A percentile compares a stretch with the other conserved stretches of the same genome.
These are phyloP conservation scores for Penicillium herquei DNA, from an alignment of 495 filamentous ascomycete genomes.

Conservation along the genomic window DNA sequence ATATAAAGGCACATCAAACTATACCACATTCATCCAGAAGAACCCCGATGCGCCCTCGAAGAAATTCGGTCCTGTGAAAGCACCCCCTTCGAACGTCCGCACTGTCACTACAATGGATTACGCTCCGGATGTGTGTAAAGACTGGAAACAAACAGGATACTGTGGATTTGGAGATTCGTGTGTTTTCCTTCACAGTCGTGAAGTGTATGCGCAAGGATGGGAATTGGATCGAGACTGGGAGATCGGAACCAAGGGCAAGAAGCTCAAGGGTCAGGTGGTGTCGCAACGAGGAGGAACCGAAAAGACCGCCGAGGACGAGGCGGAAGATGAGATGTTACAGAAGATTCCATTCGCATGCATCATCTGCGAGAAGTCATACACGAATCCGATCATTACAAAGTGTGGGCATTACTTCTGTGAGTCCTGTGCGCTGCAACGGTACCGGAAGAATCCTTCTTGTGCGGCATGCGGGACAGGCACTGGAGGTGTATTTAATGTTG, in stretches of 20 bases:
- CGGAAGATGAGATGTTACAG: slow-evolving; percentile 71
- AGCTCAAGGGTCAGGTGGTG: slow-evolving; percentile 58
- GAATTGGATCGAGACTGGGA: slow-evolving; percentile 95
- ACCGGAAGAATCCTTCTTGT: slow-evolving; percentile 78
- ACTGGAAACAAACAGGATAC: slow-evolving; percentile 81
- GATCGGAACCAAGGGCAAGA: slow-evolving; percentile 72
- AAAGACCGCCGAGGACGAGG: slow-evolving; percentile 51
- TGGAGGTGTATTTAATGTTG: slow-evolving; percentile 83
- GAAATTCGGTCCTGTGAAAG: slow-evolving; percentile 81
- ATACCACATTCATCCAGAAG: slow-evolving; percentile 73
- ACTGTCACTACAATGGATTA: slow-evolving; percentile 90
- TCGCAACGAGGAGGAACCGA: slow-evolving; percentile 49
- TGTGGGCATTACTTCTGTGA: slow-evolving; percentile 98
- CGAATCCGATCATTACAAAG: slow-evolving; percentile 78
- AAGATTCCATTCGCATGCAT: slow-evolving; percentile 95
- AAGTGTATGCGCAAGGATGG: slow-evolving; percentile 93
- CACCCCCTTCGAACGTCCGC: slow-evolving; percentile 77
- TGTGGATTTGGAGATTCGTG: slow-evolving; percentile 52
- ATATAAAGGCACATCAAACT: slow-evolving; percentile 73
- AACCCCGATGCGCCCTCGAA: slow-evolving; percentile 75
- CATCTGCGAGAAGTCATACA: slow-evolving; percentile 81
- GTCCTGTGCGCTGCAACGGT: slow-evolving; percentile 77
- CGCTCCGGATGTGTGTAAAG: slow-evolving; percentile 93
- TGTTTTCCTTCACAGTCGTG: slow-evolving; percentile 83
- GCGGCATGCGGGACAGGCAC: slow-evolving; percentile 83